Evolutionary conservation across 129 eudicot species (phyloP).

Genomic region (Chrysanthemum lavandulifolium): DNA sequence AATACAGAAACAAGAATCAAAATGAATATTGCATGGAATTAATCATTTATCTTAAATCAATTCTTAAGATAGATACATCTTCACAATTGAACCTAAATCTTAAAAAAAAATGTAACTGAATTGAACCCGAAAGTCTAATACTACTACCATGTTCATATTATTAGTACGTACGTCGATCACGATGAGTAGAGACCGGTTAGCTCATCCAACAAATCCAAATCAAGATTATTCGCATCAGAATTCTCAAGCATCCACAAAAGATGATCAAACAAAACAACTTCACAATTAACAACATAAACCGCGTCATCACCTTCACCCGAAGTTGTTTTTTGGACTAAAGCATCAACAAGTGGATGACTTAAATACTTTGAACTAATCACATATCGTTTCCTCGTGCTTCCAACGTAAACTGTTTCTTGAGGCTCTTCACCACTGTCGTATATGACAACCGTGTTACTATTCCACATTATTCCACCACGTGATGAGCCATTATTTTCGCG

Average conservation of each 20-base stretch:
- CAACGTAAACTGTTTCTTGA: constrained; percentile 39
- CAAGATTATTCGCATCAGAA: constrained; percentile 33
- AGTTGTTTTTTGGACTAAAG: constrained; percentile 35
- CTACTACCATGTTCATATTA: background rate
- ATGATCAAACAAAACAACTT: constrained; percentile 54
- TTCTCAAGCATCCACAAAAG: constrained; percentile 57
- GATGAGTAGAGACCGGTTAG: constrained; percentile 48
- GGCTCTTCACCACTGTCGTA: constrained; percentile 28
- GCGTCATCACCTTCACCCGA: background rate
- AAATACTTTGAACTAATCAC: constrained; percentile 42
- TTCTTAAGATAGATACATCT: no score
- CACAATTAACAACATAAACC: constrained; percentile 37
- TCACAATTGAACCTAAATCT: background rate
- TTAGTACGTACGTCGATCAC: background rate
- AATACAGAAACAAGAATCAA: no score
- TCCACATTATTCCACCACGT: constrained; percentile 22
- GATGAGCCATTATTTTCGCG: background rate
- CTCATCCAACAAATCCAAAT: constrained; percentile 51
- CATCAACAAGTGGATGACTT: constrained; percentile 46
- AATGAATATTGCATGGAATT: no score
- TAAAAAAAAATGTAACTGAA: background rate
- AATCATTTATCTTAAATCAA: no score
- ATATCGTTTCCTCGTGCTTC: constrained; percentile 44
- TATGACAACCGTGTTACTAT: background rate
- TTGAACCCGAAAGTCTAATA: background rate